phyloP scores from a whole-genome alignment of 73 alveolate genomes.

The Symbiodinium natans region DNA sequence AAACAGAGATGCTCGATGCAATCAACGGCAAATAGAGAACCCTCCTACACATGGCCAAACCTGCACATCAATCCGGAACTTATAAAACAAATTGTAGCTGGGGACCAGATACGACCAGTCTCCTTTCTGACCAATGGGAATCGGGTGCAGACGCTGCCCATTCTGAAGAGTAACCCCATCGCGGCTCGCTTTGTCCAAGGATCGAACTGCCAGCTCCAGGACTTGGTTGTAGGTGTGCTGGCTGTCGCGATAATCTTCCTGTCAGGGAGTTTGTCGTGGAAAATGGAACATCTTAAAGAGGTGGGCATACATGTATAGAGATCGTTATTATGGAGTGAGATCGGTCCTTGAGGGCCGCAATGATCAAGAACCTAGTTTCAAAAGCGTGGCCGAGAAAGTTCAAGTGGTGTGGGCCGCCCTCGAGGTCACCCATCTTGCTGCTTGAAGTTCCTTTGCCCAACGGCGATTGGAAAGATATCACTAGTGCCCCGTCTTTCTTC shows the following conservation, averaged over 20 bases:
- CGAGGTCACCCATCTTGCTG: background rate
- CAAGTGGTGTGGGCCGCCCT: background rate
- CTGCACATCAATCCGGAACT: no score
- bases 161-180: background rate
- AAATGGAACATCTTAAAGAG: no score
- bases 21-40: background rate
- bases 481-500: conserved; percentile 11
- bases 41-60: background rate
- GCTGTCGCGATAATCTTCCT: conserved; percentile 6
- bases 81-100: no score
- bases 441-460: conserved; percentile 1
- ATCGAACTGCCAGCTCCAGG: background rate
- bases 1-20: background rate
- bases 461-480: background rate
- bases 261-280: no score
- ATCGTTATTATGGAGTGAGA: no score
- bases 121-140: conserved; percentile 34
- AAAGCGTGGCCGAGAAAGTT: conserved; percentile 1
- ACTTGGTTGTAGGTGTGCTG: background rate
- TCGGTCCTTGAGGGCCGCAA: background rate
- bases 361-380: background rate
- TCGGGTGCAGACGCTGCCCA: background rate
- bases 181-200: background rate
- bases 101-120: conserved; percentile 42
- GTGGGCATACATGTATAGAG: no score